Evolutionary conservation across 805 yeast genomes (phyloP), one percentile per base, ranked within the genome.

Genomic region (Ogataea allantospora): DNA sequence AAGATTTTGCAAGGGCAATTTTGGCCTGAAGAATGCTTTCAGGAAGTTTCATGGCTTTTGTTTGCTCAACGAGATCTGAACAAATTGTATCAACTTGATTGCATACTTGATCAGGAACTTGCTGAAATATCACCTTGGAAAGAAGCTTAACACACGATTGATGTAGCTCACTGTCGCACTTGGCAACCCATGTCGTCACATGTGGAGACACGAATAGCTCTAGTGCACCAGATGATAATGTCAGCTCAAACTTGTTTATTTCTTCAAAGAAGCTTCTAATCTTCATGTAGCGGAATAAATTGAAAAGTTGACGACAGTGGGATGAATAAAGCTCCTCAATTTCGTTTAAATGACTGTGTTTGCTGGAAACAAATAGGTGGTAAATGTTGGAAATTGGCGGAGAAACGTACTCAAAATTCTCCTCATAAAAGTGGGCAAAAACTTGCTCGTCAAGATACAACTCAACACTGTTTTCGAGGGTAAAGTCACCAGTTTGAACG

Each of bases 121-220:
- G 65, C 43, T 78, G 83, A 27, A 80, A 60, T 11, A 78, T 76
- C 40, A 83, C 62, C 18, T 80, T 81, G 4, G 81, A 71, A 44
- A 87, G 60, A 73, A 80, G 71, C 47, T 73, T 75, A 15, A 81
- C 66, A 54, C 73, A 61, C 3, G 67, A 53, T 27, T 65, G 65
- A 60, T 81, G 84, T 62, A 81, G 71, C n/a, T 73, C 64, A 42
- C 71, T 51, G 57, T 88, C 95, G 54, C 88, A 83, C 31, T 72
- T 63, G 21, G 68, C 50, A n/a, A 83, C 70, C 95, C 95, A 87
- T 11, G 70, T 70, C 5, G 67, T 51, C 10, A 78, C 51, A 6
- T 63, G 59, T 10, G 73, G 73, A 8, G 73, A 64, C 6, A 67
- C 67, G 53, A 80, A 74, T 15, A 86, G 61, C 48, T 74, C 74